Conservation (phyloP, 2,329 filamentous ascomycete species). For the Fusarium annulatum region DNA sequence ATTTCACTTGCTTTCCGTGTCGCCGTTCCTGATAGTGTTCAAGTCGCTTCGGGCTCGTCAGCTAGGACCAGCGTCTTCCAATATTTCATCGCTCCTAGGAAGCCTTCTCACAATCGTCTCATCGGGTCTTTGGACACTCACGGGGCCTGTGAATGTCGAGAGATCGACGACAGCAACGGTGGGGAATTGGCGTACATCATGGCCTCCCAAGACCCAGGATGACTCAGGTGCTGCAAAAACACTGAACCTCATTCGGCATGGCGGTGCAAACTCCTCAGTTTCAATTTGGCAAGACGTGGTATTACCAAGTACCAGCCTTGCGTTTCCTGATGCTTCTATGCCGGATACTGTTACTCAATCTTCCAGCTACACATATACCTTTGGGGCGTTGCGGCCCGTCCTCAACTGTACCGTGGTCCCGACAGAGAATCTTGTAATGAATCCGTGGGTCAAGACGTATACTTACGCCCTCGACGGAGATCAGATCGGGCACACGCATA, state of each 20-base stretch:
- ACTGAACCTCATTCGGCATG: neutral
- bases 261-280: neutral
- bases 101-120: neutral
- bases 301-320: fast-evolving
- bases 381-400: neutral
- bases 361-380: neutral
- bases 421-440: fast-evolving
- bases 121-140: neutral
- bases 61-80: neutral
- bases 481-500: fast-evolving
- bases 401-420: neutral
- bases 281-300: neutral
- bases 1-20: neutral
- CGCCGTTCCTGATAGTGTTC: neutral
- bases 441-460: neutral
- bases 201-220: neutral
- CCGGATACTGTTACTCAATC: fast-evolving
- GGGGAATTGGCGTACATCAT: neutral
- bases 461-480: fast-evolving
- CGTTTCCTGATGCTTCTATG: no score
- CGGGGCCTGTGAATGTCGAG: neutral
- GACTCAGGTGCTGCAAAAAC: neutral
- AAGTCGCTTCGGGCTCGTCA: neutral
- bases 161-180: neutral
- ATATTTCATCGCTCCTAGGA: neutral